Evolutionary conservation across 495 filamentous ascomycete genomes (phyloP).

Genomic region (Aspergillus indologenus): DNA sequence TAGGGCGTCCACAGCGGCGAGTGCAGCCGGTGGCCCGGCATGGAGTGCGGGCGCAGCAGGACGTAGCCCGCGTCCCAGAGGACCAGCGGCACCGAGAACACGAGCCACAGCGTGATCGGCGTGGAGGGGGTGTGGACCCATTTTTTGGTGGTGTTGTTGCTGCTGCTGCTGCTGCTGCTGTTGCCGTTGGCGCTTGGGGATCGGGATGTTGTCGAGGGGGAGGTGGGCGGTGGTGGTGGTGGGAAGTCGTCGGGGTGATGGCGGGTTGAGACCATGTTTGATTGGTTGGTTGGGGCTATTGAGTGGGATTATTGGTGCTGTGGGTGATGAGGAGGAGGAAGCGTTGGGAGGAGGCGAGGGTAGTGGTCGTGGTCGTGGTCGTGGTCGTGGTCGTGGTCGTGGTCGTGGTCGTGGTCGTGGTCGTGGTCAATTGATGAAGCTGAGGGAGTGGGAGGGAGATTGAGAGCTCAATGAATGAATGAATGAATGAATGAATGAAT

Average conservation of each 20-base stretch:
- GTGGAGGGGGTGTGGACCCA: conserved; percentile 67
- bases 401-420: too few species aligned
- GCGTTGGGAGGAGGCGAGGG: not conserved
- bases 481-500: too few species aligned
- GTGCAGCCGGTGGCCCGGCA: conserved; percentile 76
- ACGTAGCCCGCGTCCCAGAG: conserved; percentile 81
- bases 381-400: too few species aligned
- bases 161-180: conserved; percentile 21
- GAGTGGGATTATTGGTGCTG: too few species aligned
- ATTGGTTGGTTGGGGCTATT: not conserved
- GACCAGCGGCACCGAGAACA: conserved; percentile 76
- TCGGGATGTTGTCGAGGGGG: conserved; percentile 24
- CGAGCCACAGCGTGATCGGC: conserved; percentile 68
- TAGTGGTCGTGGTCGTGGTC: too few species aligned
- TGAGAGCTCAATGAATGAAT: too few species aligned
- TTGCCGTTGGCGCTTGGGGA: too few species aligned
- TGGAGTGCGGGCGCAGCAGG: conserved; percentile 74
- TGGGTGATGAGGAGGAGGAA: not conserved
- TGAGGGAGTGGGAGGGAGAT: not conserved
- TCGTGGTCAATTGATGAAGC: not conserved
- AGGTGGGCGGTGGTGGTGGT: conserved; percentile 25
- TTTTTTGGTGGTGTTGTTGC: conserved; percentile 32
- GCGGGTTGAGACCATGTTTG: conserved; percentile 53
- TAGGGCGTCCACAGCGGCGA: conserved; percentile 77
- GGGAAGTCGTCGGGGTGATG: conserved; percentile 48